phyloP scores from a whole-genome alignment of 352 stramenopile genomes.

The Phytophthora nicotianae region DNA sequence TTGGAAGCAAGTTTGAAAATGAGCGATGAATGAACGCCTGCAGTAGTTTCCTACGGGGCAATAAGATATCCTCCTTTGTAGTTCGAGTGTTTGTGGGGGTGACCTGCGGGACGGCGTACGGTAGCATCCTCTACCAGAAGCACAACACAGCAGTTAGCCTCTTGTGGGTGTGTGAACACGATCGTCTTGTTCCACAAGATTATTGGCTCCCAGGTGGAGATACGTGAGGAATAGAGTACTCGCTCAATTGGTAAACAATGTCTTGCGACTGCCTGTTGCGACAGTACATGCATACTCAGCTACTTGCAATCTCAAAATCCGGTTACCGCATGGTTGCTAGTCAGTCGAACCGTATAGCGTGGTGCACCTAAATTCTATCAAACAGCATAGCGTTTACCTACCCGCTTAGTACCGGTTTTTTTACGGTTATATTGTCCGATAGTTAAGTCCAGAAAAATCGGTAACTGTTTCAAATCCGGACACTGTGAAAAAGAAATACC shows the following conservation, averaged over 20 bases:
- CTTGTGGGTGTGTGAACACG: neutral
- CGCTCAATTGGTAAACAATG: neutral
- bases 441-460: too few relatives aligned
- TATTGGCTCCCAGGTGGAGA: neutral
- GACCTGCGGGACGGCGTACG: neutral
- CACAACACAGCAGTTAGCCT: neutral
- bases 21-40: neutral
- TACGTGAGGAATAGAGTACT: too few relatives aligned
- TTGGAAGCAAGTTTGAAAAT: conserved; percentile 23
- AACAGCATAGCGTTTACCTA: too few relatives aligned
- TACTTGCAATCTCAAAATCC: neutral
- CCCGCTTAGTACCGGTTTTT: too few relatives aligned
- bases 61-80: neutral
- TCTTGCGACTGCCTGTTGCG: neutral
- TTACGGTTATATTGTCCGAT: too few relatives aligned
- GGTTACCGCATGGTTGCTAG: neutral
- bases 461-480: too few relatives aligned
- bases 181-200: neutral
- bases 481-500: too few relatives aligned
- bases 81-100: neutral
- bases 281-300: too few relatives aligned
- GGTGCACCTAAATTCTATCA: too few relatives aligned
- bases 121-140: neutral
- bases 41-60: neutral
- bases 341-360: too few relatives aligned